These are phyloP conservation scores for Aspergillus sp. DNA, from an alignment of 2,329 filamentous ascomycete species.

Conservation along the genomic window DNA sequence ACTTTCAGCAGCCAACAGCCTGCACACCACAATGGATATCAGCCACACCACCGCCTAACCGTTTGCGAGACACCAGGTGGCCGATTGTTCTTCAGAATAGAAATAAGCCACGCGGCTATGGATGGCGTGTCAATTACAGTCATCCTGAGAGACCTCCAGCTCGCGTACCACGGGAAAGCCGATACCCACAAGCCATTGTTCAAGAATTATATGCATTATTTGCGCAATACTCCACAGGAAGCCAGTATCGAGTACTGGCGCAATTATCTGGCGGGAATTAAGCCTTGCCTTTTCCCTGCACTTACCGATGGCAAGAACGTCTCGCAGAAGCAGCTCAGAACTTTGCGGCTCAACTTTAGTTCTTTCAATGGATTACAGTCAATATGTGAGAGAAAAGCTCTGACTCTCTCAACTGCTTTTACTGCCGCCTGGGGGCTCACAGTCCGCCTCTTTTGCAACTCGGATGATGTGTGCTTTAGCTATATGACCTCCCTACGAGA, in stretches of 20 bases:
- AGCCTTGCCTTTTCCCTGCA: constrained; percentile 38
- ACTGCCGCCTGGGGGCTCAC: constrained; percentile 73
- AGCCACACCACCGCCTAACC: constrained; percentile 48
- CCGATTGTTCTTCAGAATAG: constrained; percentile 47
- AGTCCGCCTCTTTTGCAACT: constrained; percentile 62
- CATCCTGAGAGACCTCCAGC: constrained; percentile 47
- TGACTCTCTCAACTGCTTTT: constrained; percentile 55
- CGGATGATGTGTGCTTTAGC: constrained; percentile 64
- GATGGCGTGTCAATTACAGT: constrained; percentile 54
- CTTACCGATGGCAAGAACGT: constrained; percentile 30
- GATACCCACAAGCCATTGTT: constrained; percentile 37
- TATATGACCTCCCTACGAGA: constrained; percentile 47
- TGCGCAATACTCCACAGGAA: constrained; percentile 26
- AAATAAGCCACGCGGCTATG: constrained; percentile 54
- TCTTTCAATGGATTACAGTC: constrained; percentile 32
- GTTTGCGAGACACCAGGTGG: constrained; percentile 43
- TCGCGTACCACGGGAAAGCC: constrained; percentile 47
- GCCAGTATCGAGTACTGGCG: constrained; percentile 39
- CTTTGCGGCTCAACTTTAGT: constrained; percentile 30
- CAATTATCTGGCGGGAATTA: constrained; percentile 33
- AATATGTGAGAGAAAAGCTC: constrained; percentile 43
- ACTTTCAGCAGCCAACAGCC: constrained; percentile 30
- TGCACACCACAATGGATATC: constrained; percentile 24
- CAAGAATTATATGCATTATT: constrained; percentile 35
- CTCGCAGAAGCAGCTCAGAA: constrained; percentile 27